Evolutionary conservation across 2,329 filamentous ascomycete genomes (phyloP).

Genomic region (Arthrobotrys iridis): DNA sequence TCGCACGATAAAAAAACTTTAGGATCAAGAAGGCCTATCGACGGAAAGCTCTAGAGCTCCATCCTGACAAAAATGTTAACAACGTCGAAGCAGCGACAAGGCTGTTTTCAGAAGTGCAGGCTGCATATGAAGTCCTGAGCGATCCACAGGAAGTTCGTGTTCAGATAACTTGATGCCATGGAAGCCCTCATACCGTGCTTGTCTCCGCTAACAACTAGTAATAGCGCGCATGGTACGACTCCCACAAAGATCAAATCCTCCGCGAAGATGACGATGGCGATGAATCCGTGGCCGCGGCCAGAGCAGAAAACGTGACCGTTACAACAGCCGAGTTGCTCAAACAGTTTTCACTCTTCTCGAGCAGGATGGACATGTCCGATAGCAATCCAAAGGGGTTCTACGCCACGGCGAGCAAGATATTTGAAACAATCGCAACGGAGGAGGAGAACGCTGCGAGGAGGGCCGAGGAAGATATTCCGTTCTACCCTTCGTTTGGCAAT

Average conservation of each 20-base stretch:
- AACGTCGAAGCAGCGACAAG: constrained; percentile 84
- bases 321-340: constrained; percentile 80
- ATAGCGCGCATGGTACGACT: constrained; percentile 90
- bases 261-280: constrained; percentile 67
- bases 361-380: constrained; percentile 55
- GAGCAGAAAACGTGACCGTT: constrained; percentile 75
- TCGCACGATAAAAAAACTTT: not conserved
- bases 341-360: constrained; percentile 56
- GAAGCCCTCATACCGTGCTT: not conserved
- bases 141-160: constrained; percentile 79
- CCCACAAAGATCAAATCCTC: constrained; percentile 86
- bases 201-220: not conserved
- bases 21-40: constrained; percentile 95
- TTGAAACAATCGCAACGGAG: constrained; percentile 81
- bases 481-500: constrained; percentile 85
- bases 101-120: constrained; percentile 89
- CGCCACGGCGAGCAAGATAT: constrained; percentile 78
- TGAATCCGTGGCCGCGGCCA: constrained; percentile 61
- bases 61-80: constrained; percentile 92
- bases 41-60: constrained; percentile 87
- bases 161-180: too few relatives aligned
- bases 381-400: constrained; percentile 80
- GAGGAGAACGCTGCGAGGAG: constrained; percentile 79
- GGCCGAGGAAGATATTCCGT: constrained; percentile 69
- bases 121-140: constrained; percentile 94